Percentiles rank a stretch among this genome's conserved stretches.
Evolutionary conservation across 106 monocot genomes (phyloP).

Genomic region (Dendrobium huoshanense): DNA sequence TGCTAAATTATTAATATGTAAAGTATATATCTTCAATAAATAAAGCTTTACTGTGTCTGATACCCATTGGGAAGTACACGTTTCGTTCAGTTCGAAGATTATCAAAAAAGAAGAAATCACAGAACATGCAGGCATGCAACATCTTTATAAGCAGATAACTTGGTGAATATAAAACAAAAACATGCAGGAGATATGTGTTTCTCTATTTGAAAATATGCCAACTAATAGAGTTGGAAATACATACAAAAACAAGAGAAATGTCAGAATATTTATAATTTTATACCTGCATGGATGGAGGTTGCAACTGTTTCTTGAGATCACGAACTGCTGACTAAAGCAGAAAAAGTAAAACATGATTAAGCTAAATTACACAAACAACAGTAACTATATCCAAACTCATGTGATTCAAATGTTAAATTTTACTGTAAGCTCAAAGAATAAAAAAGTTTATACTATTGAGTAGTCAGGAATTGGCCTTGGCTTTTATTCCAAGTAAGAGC

Average conservation of each 20-base stretch:
- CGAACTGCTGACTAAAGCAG: conserved; percentile 76
- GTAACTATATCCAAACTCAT: not conserved
- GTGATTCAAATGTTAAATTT: conserved; percentile 4
- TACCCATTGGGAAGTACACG: not conserved
- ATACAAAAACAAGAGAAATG: not conserved
- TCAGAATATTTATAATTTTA: not conserved
- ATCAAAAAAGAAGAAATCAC: not conserved
- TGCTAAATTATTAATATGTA: not conserved
- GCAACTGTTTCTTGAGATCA: conserved; percentile 85
- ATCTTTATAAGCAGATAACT: not conserved
- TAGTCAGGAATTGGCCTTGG: not conserved
- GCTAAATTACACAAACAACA: not conserved
- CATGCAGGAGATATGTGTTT: not conserved
- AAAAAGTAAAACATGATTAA: not conserved
- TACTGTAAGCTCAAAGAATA: not conserved
- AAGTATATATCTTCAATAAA: not conserved
- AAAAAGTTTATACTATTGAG: not conserved
- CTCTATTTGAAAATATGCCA: not conserved
- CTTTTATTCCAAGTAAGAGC: not conserved
- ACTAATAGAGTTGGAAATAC: not conserved
- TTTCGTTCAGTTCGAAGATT: not conserved
- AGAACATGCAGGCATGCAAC: not conserved
- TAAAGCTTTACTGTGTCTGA: not conserved
- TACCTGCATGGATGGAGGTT: conserved; percentile 92
- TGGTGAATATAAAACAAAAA: not conserved